Percentiles rank a stretch among this genome's conserved stretches.
These are phyloP conservation scores for Aurifilum marmelostoma DNA, from an alignment of 2,329 filamentous ascomycete genomes.

Conservation along the genomic window DNA sequence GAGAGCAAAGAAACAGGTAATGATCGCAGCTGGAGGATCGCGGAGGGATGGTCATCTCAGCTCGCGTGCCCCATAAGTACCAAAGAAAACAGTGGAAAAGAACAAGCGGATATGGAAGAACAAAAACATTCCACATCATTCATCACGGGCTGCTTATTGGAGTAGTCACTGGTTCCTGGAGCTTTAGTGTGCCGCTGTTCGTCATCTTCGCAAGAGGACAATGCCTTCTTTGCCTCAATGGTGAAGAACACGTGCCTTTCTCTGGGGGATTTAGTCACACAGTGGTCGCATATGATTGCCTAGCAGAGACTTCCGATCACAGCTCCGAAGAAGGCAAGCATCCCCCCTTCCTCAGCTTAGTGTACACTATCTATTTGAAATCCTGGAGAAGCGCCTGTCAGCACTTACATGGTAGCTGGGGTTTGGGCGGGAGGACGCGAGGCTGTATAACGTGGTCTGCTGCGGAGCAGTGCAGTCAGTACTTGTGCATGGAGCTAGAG, in stretches of 20 bases:
- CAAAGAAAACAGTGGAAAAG: neutral
- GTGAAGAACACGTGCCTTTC: neutral
- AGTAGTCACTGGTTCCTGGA: neutral
- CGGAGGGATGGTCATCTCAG: neutral
- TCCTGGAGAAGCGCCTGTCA: neutral
- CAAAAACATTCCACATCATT: neutral
- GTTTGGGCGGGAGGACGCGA: neutral
- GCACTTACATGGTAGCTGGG: neutral
- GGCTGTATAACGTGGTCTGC: neutral
- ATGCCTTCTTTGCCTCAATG: neutral
- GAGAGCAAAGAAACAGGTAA: neutral
- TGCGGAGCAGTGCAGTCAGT: neutral
- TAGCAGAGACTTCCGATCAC: neutral
- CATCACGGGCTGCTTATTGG: neutral
- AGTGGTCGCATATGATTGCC: neutral
- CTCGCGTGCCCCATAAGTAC: neutral
- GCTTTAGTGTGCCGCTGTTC: neutral
- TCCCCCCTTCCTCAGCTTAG: neutral
- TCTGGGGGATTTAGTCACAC: neutral
- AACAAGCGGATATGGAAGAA: neutral
- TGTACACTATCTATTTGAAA: neutral
- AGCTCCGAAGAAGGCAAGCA: neutral
- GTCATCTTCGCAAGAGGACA: neutral
- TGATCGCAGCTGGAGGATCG: neutral
- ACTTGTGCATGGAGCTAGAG: neutral